Evolutionary conservation across 768 basidiomycete genomes (phyloP), one percentile per base, ranked within the genome.

Genomic region (Zangia roseola): DNA sequence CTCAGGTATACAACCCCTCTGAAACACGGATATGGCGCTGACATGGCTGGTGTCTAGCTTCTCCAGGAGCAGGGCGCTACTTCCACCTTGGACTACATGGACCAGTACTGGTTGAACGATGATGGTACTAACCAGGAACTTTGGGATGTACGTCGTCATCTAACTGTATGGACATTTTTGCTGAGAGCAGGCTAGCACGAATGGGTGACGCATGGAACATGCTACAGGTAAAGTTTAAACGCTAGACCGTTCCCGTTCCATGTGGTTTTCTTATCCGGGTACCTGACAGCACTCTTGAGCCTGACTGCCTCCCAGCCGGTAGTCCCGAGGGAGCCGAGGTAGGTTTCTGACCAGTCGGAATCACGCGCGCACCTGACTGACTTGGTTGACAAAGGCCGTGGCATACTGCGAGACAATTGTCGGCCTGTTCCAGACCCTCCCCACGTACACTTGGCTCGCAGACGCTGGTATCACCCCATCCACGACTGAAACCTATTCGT

Each of bases 381-480:
- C 33, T 25, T 38, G 9, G 34, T 43, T 37, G 47, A 41, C 23
- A 16, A 50, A 86, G 82, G 86, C 84, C 1, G 86, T 86, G 28
- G 78, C 78, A 14, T 88, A 78, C 68, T 87, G 84, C 69, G 58
- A 80, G 50, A 72, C 58, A 17, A 79, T 80, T 2, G 84, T 86
- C 50, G 69, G 61, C 2, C 65, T 86, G 16, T 86, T 85, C 72
- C 55, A 79, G 79, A 74, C 75, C 9, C 79, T 91, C 21, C 86
- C 88, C 0, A 91, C 91, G 3, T 90, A 82, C 64, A 73, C 78
- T 14, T 90, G 80, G 80, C 82, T 93, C 34, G 69, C 73, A 13
- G 69, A 76, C 19, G 83, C 76, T n/a, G 88, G 88, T 21, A 92
- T 93, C 56, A 80, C 78, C 4, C 91, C 91, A 12, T 77, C 76